A percentile compares a stretch with the other conserved stretches of the same genome.
Conservation (phyloP, 805 yeast genomes). For the Blastobotrys chiropterorum region DNA sequence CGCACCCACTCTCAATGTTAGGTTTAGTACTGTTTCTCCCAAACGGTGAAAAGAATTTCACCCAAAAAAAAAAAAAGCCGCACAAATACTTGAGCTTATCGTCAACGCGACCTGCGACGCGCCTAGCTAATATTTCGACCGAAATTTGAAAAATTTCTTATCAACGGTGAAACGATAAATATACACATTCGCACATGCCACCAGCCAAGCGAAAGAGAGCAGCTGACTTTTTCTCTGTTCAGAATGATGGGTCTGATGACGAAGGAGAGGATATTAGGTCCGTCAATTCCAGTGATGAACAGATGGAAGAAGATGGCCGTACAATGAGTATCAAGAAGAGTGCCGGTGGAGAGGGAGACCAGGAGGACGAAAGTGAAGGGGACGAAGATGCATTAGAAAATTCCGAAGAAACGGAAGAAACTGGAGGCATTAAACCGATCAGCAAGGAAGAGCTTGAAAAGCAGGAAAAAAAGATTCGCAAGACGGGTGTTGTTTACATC, state of each 20-base stretch:
- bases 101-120: too few species aligned
- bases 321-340: slow-evolving; percentile 12
- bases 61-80: background rate
- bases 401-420: slow-evolving; percentile 1
- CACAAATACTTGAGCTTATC: too few species aligned
- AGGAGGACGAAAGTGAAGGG: slow-evolving; percentile 12
- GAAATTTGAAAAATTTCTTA: background rate
- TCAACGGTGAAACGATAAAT: background rate
- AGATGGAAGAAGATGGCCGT: slow-evolving; percentile 11
- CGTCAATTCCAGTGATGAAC: slow-evolving; percentile 11
- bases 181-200: background rate
- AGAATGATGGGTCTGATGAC: slow-evolving; percentile 3
- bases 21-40: too few species aligned
- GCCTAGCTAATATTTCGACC: background rate
- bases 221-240: slow-evolving; percentile 7
- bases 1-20: too few species aligned
- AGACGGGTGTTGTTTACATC: slow-evolving; percentile 88
- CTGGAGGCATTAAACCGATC: background rate
- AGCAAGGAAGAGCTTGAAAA: slow-evolving; percentile 30
- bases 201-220: slow-evolving; percentile 8
- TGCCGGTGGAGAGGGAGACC: slow-evolving; percentile 16
- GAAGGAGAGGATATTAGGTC: slow-evolving; percentile 7
- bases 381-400: slow-evolving; percentile 12
- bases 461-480: slow-evolving; percentile 44
- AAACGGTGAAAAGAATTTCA: too few species aligned